Evolutionary conservation across 1,284 basidiomycete genomes (phyloP), one percentile per base, ranked within the genome.

Genomic region (Ustilago crameri): DNA sequence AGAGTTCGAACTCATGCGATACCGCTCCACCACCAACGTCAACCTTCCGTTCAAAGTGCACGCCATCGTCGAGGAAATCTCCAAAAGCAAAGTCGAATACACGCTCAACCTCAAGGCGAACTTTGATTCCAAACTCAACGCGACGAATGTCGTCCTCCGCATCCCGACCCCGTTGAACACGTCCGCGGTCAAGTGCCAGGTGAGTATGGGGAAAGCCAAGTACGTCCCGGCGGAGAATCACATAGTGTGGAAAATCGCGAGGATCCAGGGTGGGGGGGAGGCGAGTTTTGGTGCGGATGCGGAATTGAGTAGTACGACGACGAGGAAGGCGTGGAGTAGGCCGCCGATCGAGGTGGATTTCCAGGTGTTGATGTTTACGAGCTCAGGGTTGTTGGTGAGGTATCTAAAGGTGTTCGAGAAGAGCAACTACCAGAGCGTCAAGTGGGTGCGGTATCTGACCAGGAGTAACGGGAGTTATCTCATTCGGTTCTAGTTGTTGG

Each of bases 361-460:
- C 85, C 90, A 94, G 85, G 95, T 99, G 58, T 87, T 98, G 78
- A 98, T 98, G 95, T 94, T 97, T 85, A 98, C 95, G 0, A 88
- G 95, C 5, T 97, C 94, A 9, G 96, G 96, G 0, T 84, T 99
- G 75, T 90, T 96, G 51, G 96, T 99, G 17, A 89, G 95, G 46
- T 99, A 97, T 87, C 85, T 99, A 80, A 98, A 98, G 84, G 95
- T 99, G 23, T 97, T 96, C 78, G 96, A 98, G 86, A 96, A 94
- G 87, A 90, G 87, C 83, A 92, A 90, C 76, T 98, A 98, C 82
- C 89, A 93, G 76, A 83, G 79, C 45, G 84, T 85, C 15, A 85
- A 85, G 64, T 81, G 81, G 81, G 79, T 82, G 1, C 58, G 81
- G 26, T 82, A 82, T 49, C 32, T 81, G 30, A 80, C 74, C 3